These are phyloP conservation scores for Fusarium sp. DNA, from an alignment of 2,329 filamentous ascomycete genomes.

Conservation along the genomic window DNA sequence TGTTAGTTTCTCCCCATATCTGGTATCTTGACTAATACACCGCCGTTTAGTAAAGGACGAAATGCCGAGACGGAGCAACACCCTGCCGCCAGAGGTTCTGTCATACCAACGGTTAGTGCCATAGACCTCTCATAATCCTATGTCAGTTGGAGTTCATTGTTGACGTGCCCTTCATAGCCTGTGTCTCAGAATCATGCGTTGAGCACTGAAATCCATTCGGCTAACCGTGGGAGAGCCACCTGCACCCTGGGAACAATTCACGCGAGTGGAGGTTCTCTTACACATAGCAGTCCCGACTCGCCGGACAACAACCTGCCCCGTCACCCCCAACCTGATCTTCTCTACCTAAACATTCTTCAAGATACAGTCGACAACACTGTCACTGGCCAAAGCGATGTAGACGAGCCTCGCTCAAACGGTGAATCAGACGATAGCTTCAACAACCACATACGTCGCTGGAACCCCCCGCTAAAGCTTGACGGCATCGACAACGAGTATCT, in stretches of 20 bases:
- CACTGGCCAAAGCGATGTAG: accelerated
- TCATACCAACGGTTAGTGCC: not conserved
- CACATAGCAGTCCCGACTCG: not conserved
- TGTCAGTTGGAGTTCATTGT: too few relatives aligned
- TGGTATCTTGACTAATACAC: not conserved
- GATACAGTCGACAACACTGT: conserved; percentile 8
- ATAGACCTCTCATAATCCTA: too few relatives aligned
- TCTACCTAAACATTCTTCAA: conserved; percentile 36
- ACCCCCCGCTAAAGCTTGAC: conserved; percentile 10
- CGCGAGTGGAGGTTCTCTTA: not conserved
- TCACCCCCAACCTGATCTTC: conserved; percentile 10
- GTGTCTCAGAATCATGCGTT: not conserved
- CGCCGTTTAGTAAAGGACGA: not conserved
- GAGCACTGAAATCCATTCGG: not conserved
- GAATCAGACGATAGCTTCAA: conserved; percentile 2
- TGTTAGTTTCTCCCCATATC: not conserved
- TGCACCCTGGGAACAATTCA: not conserved
- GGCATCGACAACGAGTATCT: conserved; percentile 34
- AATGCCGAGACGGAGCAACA: not conserved
- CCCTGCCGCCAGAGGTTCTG: not conserved
- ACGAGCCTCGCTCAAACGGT: not conserved
- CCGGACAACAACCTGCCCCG: not conserved
- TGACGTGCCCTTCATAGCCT: not conserved
- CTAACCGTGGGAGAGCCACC: not conserved
- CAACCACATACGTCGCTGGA: conserved; percentile 17